Conservation (phyloP, 139 green algal species). For the Pseudopediastrum boryanum region DNA sequence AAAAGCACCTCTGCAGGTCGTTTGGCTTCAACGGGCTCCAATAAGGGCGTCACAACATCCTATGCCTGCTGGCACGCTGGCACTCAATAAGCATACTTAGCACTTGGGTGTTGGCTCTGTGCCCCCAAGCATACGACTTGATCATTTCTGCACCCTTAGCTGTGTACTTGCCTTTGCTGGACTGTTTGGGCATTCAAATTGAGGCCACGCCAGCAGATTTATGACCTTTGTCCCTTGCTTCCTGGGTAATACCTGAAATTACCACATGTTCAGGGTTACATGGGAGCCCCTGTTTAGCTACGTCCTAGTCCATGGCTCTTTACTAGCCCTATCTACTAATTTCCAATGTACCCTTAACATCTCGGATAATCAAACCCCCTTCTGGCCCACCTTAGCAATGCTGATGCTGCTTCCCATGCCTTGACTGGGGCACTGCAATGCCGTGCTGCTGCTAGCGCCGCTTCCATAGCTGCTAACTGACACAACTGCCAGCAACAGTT, state of each 20-base stretch:
- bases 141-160: too few species aligned
- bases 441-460: constrained; percentile 35
- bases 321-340: neutral
- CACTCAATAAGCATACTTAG: too few species aligned
- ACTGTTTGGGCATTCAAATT: neutral
- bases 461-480: constrained; percentile 31
- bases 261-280: neutral
- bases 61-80: too few species aligned
- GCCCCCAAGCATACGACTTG: too few species aligned
- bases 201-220: neutral
- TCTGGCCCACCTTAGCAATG: constrained; percentile 58
- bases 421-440: constrained; percentile 45
- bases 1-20: too few species aligned
- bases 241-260: neutral
- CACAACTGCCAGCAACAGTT: constrained; percentile 1
- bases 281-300: neutral
- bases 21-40: too few species aligned
- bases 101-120: too few species aligned
- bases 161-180: too few species aligned
- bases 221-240: neutral
- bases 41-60: too few species aligned
- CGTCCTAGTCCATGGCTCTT: neutral
- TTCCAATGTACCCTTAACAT: neutral
- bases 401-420: constrained; percentile 75
- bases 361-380: neutral